Base-by-base conservation (phyloP, 495 filamentous ascomycete genomes). In the Cercophora sp. region DNA sequence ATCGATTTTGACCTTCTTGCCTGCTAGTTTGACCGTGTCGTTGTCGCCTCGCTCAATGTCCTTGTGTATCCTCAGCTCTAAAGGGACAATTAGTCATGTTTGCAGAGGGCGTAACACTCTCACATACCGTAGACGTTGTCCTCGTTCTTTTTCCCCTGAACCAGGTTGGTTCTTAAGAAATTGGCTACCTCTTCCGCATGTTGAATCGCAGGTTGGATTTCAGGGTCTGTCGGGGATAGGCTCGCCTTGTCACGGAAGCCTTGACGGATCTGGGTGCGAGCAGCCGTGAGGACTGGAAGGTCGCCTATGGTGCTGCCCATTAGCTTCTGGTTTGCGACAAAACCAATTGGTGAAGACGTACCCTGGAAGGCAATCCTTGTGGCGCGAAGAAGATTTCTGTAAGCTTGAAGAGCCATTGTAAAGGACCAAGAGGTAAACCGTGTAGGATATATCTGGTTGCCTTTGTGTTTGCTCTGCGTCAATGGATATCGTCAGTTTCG, bases 31-130 rank as follows among this genome's bases (percentile, higher is more conserved):
- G 59, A 94, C 80, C 5, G 84, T 86, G 48, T 94, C 88, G 61
- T 98, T 98, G 72, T 96, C 88, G 24, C 91, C 90, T 27, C 88
- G 78, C 69, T 97, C 93, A 37, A 87, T 98, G 49, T 91, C 74
- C 42, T 94, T 81, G 66, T 96, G 93, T 61, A 98, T 96, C 13
- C 82, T 75, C 45, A 98, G 74, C 66, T 87, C 91, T 94, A 57
- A 29, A 35, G 10, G 31, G 11, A 16, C 29, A 19, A 18, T 36
- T n/a, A n/a, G n/a, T n/a, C n/a, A n/a, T n/a, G n/a, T n/a, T n/a
- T n/a, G n/a, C n/a, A n/a, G n/a, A n/a, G n/a, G n/a, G n/a, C n/a
- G n/a, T n/a, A n/a, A n/a, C n/a, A n/a, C n/a, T n/a, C n/a, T 2
- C 11, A 5, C 50, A 6, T 73, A 89, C 86, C 84, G 70, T 85